Base-by-base conservation (phyloP, 1,284 basidiomycete species). In the Heterobasidion annosum region DNA sequence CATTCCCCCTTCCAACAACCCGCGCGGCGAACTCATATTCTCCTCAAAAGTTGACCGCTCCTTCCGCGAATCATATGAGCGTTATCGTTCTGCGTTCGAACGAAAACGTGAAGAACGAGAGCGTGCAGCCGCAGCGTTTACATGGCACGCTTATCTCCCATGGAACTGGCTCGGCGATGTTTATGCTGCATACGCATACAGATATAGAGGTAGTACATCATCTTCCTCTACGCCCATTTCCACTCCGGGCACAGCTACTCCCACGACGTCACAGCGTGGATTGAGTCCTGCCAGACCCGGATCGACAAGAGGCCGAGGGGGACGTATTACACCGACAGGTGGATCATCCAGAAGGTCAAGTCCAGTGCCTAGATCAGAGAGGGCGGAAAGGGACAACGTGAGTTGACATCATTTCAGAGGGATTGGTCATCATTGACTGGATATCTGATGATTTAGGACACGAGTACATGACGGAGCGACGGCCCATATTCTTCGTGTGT, bases 11-110 rank as follows among this genome's bases (percentile, higher is more conserved):
- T 79, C 91, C 6, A 76, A 74, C 40, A 98, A 96, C 69, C 93
- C 95, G 3, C 85, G 95, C 12, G 96, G 97, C 48, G 96, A 99
- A 65, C 82, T 99, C 58, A 95, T 99, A 59, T 98, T 99, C 69
- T 94, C 91, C 12, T 91, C 87, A 12, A 83, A 90, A 48, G 91
- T 99, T 35, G 86, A 91, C 58, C 78, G 79, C 46, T 67, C 71
- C 9, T 99, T 99, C 68, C 78, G 91, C 32, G 94, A 98, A 54
- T 82, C 89, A 0, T 99, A 99, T 70, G 94, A 98, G 68, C 81
- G 91, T 13, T 96, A 98, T 68, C 81, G 97, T 12, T 75, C 84
- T 8, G 86, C 86, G n/a, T 99, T 97, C 69, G 96, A 98, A 72
- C 73, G 88, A 48, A 76, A 83, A 57, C 72, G 93, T 19, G 84